Conservation (phyloP, 129 eudicot genomes). For the Lonicera japonica region DNA sequence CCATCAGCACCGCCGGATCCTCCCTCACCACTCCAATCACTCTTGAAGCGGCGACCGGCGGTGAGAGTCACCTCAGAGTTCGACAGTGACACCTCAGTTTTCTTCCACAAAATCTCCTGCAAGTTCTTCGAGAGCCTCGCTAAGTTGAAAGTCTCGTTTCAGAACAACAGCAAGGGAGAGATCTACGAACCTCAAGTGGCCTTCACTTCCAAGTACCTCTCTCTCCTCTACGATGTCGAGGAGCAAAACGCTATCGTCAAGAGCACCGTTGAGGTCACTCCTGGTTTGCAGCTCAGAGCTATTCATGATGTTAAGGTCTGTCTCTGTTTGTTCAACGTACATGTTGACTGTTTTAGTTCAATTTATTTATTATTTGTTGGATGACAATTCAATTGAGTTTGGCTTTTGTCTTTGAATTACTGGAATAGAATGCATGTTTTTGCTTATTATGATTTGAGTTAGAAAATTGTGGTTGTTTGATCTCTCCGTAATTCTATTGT, state of each 20-base stretch:
- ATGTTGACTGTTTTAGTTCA: not conserved
- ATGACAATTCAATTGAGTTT: too few relatives aligned
- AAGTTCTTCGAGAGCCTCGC: slow-evolving; percentile 61
- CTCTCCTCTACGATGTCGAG: slow-evolving; percentile 59
- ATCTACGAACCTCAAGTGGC: slow-evolving; percentile 54
- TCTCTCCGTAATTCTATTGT: not conserved
- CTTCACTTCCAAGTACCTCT: slow-evolving; percentile 46
- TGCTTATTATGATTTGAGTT: too few relatives aligned
- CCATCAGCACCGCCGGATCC: not conserved
- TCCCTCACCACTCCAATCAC: not conserved
- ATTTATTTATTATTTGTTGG: not conserved
- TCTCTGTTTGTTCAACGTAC: not conserved
- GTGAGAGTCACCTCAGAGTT: slow-evolving; percentile 68
- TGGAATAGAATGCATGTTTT: not conserved
- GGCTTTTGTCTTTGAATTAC: not conserved
- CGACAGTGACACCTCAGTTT: slow-evolving; percentile 64
- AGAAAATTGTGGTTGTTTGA: not conserved
- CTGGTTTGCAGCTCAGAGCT: slow-evolving; percentile 52
- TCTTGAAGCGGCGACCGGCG: slow-evolving; percentile 26
- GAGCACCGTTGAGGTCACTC: slow-evolving; percentile 18
- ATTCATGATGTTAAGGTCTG: slow-evolving; percentile 66
- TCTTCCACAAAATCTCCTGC: slow-evolving; percentile 71
- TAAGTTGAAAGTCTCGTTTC: slow-evolving; percentile 60
- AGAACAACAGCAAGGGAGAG: slow-evolving; percentile 58
- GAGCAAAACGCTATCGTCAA: slow-evolving; percentile 60